Base-by-base conservation (phyloP, 345 rosid genomes). In the Moringa oleifera region DNA sequence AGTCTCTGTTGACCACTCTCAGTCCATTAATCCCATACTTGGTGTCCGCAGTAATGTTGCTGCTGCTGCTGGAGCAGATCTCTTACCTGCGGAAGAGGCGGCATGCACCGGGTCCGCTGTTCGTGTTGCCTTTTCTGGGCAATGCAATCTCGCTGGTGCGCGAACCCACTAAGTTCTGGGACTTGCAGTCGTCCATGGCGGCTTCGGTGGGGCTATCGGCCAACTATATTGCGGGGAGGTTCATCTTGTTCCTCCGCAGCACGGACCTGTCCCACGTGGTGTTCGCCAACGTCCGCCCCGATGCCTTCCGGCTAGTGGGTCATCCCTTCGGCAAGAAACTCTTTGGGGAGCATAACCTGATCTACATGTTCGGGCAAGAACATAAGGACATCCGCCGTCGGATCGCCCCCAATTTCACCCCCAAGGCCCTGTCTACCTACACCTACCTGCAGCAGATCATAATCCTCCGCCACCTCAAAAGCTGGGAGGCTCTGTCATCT, bases 251-350 rank as follows among this genome's bases (percentile, higher is more conserved):
- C 69, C 64, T 85, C 28, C 81, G 82, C 31, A 77, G 72, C 73
- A 64, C 85, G 0, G 85, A 92, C 53, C 92, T 92, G 23, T 85
- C 88, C 53, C 95, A 87, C 53, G 78, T 71, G 23, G 61, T 89
- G 24, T 92, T 92, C 74, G 23, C 89, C 64, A 92, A 89, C 50
- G 92, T 92, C 8, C 81, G 90, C 7, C 86, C 95, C 1, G 98
- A 92, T 61, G 96, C 89, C 2, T 92, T 92, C 77, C 66, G 63
- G 60, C 81, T 92, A 0, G 73, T 87, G 1, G 98, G 95, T 16
- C 92, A 89, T 71, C 96, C 92, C 0, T 92, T 92, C 23, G 98
- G 98, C 0, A 92, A 85, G 62, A 89, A 84, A 57, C 83, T 92
- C 7, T 92, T 92, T 58, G 96, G 96, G 4, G 89, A 92, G 11